Evolutionary conservation across 2,329 filamentous ascomycete genomes (phyloP), one percentile per base, ranked within the genome.

Genomic region (Aspergillus hiratsukae): DNA sequence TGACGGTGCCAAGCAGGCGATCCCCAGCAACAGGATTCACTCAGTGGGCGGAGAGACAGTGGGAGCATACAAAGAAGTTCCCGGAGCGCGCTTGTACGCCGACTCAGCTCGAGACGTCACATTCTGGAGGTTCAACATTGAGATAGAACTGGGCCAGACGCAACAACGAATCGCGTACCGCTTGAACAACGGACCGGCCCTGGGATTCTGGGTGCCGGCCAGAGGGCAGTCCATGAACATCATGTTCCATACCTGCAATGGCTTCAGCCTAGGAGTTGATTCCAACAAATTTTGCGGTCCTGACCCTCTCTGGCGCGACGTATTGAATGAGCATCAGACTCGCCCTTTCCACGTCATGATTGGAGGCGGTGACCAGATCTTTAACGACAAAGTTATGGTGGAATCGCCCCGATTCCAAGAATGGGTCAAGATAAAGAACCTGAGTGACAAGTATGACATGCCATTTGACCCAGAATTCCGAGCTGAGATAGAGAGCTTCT

Each of bases 161-260:
- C 90, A 97, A 73, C 85, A 92, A 66, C 87, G 93, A 41, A 89
- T 99, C 61, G 93, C 92, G 0, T 99, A 99, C 74, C 89, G 92
- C 53, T 96, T 99, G 77, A 99, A 99, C 69, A 83, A 87, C 49
- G 93, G 94, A 0, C 92, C 93, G 5, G 85, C 90, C 2, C 86
- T 90, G 52, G 90, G 88, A 1, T 99, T 99, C 72, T 99, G 94
- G 93, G 91, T 99, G 0, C 94, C 95, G 4, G 88, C 88, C 31
- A 83, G 81, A 51, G 88, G 86, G 17, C 83, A 96, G 71, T 84
- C 89, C 2, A 99, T 99, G 94, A 97, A 97, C 76, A 90, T 97
- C 71, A 96, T 97, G 91, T 99, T 97, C 76, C 85, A 97, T 77
- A 96, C 89, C 71, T 96, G 94, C 78, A 99, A 99, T 71, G 94